Conservation (phyloP, 768 basidiomycete genomes). For the Solioccasus polychromus region DNA sequence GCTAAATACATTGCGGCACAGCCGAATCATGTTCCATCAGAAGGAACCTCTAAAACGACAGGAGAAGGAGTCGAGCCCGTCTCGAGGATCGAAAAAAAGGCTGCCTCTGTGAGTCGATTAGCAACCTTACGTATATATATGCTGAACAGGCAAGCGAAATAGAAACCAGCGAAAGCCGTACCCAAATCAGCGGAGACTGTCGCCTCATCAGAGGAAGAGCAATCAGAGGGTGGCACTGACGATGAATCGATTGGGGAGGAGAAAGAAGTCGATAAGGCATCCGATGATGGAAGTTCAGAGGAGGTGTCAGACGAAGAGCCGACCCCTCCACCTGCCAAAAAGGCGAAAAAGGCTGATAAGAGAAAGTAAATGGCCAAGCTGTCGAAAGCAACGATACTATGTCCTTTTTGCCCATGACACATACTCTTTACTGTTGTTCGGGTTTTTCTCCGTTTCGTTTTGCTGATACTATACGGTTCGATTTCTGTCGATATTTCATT, state of each 20-base stretch:
- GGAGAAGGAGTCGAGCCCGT: slow-evolving; percentile 27
- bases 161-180: slow-evolving; percentile 25
- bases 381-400: slow-evolving; percentile 6
- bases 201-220: slow-evolving; percentile 29
- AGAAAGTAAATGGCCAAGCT: slow-evolving; percentile 21
- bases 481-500: slow-evolving; percentile 26
- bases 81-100: slow-evolving; percentile 28
- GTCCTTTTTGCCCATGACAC: slow-evolving; percentile 9
- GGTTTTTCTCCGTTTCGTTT: slow-evolving; percentile 7
- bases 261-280: slow-evolving; percentile 14
- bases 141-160: slow-evolving; percentile 11
- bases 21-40: slow-evolving; percentile 46
- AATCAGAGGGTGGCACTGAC: slow-evolving; percentile 28
- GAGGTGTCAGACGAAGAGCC: slow-evolving; percentile 28
- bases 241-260: slow-evolving; percentile 28
- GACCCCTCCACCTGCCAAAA: slow-evolving; percentile 30
- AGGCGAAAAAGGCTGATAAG: slow-evolving; percentile 27
- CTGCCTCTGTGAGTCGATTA: slow-evolving; percentile 16
- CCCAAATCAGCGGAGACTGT: slow-evolving; percentile 26
- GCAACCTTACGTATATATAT: slow-evolving; percentile 6
- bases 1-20: slow-evolving; percentile 60
- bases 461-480: slow-evolving; percentile 24
- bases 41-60: slow-evolving; percentile 37
- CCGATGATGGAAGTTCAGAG: slow-evolving; percentile 22
- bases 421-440: slow-evolving; percentile 1